Evolutionary conservation across 495 filamentous ascomycete species (phyloP).

Genomic region (Cairneyella variabilis): DNA sequence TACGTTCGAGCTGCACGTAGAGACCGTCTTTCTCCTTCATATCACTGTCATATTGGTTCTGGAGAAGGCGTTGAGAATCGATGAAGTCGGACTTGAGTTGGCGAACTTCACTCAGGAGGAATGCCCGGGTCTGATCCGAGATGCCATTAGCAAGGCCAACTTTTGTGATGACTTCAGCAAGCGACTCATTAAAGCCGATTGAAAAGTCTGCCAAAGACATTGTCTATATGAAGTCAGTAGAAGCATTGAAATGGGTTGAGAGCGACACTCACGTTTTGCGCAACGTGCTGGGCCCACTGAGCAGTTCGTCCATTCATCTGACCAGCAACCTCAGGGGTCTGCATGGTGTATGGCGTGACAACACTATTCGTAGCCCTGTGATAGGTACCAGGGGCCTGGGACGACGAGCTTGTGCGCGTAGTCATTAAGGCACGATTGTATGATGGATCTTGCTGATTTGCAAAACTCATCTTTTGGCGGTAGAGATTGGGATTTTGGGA

Average conservation of each 20-base stretch:
- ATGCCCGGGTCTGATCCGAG: neutral
- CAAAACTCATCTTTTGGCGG: too few relatives aligned
- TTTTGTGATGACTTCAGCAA: neutral
- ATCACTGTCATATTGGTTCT: slow-evolving; percentile 4
- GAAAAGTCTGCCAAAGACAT: slow-evolving; percentile 25
- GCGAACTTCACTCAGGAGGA: slow-evolving; percentile 5
- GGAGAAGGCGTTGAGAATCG: slow-evolving; percentile 3
- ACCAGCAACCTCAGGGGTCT: too few relatives aligned
- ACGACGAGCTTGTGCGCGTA: too few relatives aligned
- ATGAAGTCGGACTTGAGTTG: slow-evolving; percentile 15
- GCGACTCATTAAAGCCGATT: neutral
- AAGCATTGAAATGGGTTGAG: neutral
- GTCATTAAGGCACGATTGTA: too few relatives aligned
- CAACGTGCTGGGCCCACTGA: too few relatives aligned
- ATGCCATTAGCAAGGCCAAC: slow-evolving; percentile 3
- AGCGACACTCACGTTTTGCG: too few relatives aligned
- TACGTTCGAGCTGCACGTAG: neutral
- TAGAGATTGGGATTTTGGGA: neutral
- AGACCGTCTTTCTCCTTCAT: slow-evolving; percentile 2
- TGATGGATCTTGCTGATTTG: too few relatives aligned
- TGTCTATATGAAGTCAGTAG: slow-evolving; percentile 32
- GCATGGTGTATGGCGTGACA: too few relatives aligned
- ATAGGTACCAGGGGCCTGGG: too few relatives aligned
- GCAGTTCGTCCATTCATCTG: too few relatives aligned
- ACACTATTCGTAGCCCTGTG: too few relatives aligned